A percentile compares a stretch with the other conserved stretches of the same genome.
These are phyloP conservation scores for Macadamia tetraphylla DNA, from an alignment of 164 flowering plant species.

Conservation along the genomic window DNA sequence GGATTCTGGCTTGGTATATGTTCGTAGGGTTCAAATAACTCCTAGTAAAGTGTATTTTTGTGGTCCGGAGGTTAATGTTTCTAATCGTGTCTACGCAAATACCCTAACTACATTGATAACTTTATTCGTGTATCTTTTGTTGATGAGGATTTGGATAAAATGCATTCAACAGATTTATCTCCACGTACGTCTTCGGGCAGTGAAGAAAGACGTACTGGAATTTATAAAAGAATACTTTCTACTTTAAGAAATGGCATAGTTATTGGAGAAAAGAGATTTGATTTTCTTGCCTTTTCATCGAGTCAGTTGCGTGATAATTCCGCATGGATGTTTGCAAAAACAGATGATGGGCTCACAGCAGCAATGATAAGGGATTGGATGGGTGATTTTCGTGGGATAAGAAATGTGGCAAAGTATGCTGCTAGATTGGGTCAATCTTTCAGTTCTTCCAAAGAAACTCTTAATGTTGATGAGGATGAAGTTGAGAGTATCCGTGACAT, in stretches of 20 bases:
- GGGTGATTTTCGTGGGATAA: slow-evolving; percentile 72
- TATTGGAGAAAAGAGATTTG: slow-evolving; percentile 79
- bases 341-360: slow-evolving; percentile 47
- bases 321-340: slow-evolving; percentile 81
- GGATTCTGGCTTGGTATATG: slow-evolving; percentile 65
- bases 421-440: slow-evolving; percentile 93
- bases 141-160: slow-evolving; percentile 66
- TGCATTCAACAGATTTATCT: slow-evolving; percentile 51
- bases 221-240: slow-evolving; percentile 56
- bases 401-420: slow-evolving; percentile 84
- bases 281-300: slow-evolving; percentile 87
- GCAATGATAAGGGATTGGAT: slow-evolving; percentile 62
- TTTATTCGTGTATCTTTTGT: slow-evolving; percentile 79
- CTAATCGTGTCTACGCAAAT: slow-evolving; percentile 74
- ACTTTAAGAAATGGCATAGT: slow-evolving; percentile 52
- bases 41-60: slow-evolving; percentile 68
- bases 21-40: slow-evolving; percentile 70
- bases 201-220: slow-evolving; percentile 30
- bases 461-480: slow-evolving; percentile 48
- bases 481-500: slow-evolving; percentile 55
- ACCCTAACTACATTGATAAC: slow-evolving; percentile 41
- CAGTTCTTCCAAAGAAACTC: slow-evolving; percentile 72
- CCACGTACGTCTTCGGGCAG: slow-evolving; percentile 27
- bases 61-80: slow-evolving; percentile 78
- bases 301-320: slow-evolving; percentile 85